Evolutionary conservation across 1,284 basidiomycete species (phyloP), one percentile per base, ranked within the genome.

Genomic region (Sporisorium reilianum): DNA sequence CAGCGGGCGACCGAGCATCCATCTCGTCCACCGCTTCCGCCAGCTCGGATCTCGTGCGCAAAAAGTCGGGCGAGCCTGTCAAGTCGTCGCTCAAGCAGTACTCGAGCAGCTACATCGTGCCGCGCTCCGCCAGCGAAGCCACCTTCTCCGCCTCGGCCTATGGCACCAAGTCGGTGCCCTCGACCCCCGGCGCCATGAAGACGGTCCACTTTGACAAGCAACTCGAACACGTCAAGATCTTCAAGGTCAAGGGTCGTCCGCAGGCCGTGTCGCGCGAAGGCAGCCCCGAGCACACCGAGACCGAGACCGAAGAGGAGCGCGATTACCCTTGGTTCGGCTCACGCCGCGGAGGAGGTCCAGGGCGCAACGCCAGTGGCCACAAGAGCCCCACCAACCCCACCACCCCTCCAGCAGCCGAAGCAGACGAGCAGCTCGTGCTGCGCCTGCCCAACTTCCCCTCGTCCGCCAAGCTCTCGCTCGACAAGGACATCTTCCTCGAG

Each of bases 151-250:
- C 73, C 76, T 66, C 74, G 11, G 45, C 63, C 18, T 56, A 65
- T 14, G 49, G 70, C 30, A 64, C 79, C 55, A 80, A 81, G 65
- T 78, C 75, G 51, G 75, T 84, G 1, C 80, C 80, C 8, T 86
- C 89, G 3, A 92, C 93, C 0, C 93, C 93, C 0, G 87, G 86
- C 22, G 64, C 75, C 2, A 89, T 89, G 7, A 96, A 96, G 85
- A 90, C 90, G 36, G 96, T 99, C 10, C 94, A 97, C 82, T 99
- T 99, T 76, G 93, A 97, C 86, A 85, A 91, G 7, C 89, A 95
- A 83, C 89, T 97, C 58, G 95, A 97, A 85, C 85, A 85, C 45
- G 92, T 98, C 78, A 95, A 95, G 86, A 88, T 96, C 57, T 98
- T 98, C 87, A 87, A 95, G 56, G 91, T 94, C 28, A 92, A 94